Conservation (phyloP, 2,329 filamentous ascomycete genomes). For the Monosporascus sp. region DNA sequence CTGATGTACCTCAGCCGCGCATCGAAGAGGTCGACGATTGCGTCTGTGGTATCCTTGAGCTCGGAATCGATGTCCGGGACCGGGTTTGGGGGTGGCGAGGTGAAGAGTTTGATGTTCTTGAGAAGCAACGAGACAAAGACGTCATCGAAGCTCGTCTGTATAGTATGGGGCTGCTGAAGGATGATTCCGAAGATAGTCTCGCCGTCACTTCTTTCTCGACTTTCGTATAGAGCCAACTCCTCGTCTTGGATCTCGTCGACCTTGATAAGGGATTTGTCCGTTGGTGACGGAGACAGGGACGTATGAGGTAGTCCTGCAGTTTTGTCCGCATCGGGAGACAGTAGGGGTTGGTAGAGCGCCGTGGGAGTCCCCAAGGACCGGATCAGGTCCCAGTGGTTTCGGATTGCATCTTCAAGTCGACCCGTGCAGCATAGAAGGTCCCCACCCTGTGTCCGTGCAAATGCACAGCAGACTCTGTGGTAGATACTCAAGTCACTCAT, state of each 20-base stretch:
- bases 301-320: neutral
- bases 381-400: slow-evolving; percentile 5
- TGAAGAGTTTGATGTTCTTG: neutral
- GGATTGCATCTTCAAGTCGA: slow-evolving; percentile 1
- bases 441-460: neutral
- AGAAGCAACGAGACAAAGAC: slow-evolving; percentile 8
- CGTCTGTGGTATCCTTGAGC: too few relatives aligned
- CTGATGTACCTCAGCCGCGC: slow-evolving; percentile 16
- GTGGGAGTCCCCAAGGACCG: too few relatives aligned
- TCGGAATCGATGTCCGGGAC: too few relatives aligned
- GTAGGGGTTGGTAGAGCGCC: too few relatives aligned
- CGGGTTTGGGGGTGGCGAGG: too few relatives aligned
- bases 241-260: neutral
- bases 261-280: neutral
- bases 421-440: slow-evolving; percentile 8
- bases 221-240: neutral
- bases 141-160: slow-evolving; percentile 6
- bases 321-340: too few relatives aligned
- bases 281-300: neutral
- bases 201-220: too few relatives aligned
- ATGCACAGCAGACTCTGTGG: too few relatives aligned
- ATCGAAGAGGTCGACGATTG: slow-evolving; percentile 17
- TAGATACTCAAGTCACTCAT: too few relatives aligned
- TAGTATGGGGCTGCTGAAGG: neutral
- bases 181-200: slow-evolving; percentile 2